Base-by-base conservation (phyloP, 768 basidiomycete genomes). In the Filobasidium floriforme region DNA sequence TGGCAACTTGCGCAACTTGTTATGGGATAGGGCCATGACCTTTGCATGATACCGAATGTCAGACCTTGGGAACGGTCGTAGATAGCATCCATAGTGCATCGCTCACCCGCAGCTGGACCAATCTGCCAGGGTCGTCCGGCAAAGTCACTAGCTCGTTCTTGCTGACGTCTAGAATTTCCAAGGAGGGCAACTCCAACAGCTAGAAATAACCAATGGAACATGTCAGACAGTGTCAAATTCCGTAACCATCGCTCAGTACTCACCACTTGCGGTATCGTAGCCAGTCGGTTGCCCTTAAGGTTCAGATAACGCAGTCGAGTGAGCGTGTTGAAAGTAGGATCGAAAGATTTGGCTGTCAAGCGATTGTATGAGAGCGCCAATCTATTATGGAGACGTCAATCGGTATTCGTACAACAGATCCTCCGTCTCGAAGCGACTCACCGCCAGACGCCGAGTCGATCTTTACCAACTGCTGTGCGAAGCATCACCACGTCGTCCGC, bases 161-260 rank as follows among this genome's bases (percentile, higher is more conserved):
- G 70, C 90, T 92, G 51, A 99, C 84, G 77, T 99, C 96, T 69
- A 99, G 81, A 66, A 92, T 94, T 79, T 99, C 94, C 63, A 99
- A 82, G 7, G 88, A 87, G 2, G 88, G 85, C 81, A 98, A 86
- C 19, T 85, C 80, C 54, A 89, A 90, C 52, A 96, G 82, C 92
- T 94, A 71, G 19, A 28, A 24, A 22, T 18, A 12, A 1, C 32
- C n/a, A 10, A 41, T 6, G 9, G 10, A 40, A 26, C 37, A 37
- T 37, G 32, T 15, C 59, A 7, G 24, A 28, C 11, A 10, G 15
- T 12, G 3, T 18, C 46, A 15, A 49, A 49, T 3, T 49, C 32
- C 3, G 32, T 3, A 37, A 37, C 9, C 3, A 37, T 22, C 6
- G 18, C 24, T 1, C 66, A 59, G 46, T 49, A 84, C 90, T 72